Evolutionary conservation across 192 early-diverging fungal species (phyloP).

Genomic region (Podila epigama): DNA sequence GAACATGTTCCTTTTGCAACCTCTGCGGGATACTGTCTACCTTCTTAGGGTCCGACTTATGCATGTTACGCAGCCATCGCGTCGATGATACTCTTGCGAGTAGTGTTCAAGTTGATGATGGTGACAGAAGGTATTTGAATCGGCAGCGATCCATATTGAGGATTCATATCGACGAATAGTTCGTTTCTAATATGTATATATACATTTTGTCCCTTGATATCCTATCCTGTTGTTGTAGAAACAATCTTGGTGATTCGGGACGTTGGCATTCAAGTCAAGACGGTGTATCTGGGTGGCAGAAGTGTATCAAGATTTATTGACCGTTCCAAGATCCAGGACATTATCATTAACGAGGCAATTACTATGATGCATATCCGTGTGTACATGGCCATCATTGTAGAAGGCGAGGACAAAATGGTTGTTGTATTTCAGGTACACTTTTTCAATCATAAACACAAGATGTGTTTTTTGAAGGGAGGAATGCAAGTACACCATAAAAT

Average conservation of each 20-base stretch:
- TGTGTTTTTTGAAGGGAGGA: too few relatives aligned
- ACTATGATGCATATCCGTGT: conserved; percentile 74
- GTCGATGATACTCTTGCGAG: conserved; percentile 14
- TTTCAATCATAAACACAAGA: too few relatives aligned
- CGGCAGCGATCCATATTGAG: too few relatives aligned
- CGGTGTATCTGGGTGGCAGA: conserved; percentile 59
- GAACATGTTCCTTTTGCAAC: not conserved
- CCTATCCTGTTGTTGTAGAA: conserved; percentile 49
- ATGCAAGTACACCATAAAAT: too few relatives aligned
- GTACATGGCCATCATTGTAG: conserved; percentile 75
- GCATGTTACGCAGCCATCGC: conserved; percentile 24
- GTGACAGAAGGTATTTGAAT: conserved; percentile 40
- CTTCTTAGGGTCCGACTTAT: conserved; percentile 13
- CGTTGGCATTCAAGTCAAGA: conserved; percentile 75
- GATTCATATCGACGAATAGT: not conserved
- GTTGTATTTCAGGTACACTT: conserved; percentile 74
- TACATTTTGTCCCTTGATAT: not conserved
- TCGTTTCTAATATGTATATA: not conserved
- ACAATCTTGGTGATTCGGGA: conserved; percentile 70
- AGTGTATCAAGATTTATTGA: conserved; percentile 68
- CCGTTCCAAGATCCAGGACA: conserved; percentile 63
- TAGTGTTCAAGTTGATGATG: conserved; percentile 36
- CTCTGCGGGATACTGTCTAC: not conserved
- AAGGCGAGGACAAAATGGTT: conserved; percentile 64
- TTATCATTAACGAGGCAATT: conserved; percentile 83